Evolutionary conservation across 371 early-diverging fungal genomes (phyloP).

Genomic region (Apophysomyces sp.): DNA sequence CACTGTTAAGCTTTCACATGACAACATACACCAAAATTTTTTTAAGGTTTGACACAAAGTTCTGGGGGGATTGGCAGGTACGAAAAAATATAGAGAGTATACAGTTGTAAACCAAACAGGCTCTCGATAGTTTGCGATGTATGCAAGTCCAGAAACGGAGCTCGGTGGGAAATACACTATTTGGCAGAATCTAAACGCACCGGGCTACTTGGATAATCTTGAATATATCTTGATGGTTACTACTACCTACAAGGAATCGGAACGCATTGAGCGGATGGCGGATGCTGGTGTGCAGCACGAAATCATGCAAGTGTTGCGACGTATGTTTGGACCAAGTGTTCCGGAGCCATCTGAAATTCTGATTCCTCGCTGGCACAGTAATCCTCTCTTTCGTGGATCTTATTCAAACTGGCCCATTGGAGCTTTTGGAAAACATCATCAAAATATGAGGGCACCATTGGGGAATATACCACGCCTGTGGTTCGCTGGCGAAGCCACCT

Average conservation of each 20-base stretch:
- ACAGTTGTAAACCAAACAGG: no score
- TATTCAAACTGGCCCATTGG: conserved; percentile 53
- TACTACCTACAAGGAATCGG: conserved; percentile 32
- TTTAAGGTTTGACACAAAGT: conserved; percentile 31
- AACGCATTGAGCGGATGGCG: conserved; percentile 37
- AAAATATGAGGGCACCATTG: conserved; percentile 40
- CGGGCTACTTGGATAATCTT: conserved; percentile 27
- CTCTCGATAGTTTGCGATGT: neutral
- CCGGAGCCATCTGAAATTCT: conserved; percentile 29
- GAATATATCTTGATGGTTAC: conserved; percentile 45
- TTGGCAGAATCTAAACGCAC: conserved; percentile 49
- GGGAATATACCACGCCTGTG: conserved; percentile 22
- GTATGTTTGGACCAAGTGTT: conserved; percentile 37
- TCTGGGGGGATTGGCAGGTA: conserved; percentile 53
- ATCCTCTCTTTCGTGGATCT: conserved; percentile 48
- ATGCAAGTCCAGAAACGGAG: neutral
- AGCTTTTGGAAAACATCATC: conserved; percentile 27
- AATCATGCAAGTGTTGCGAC: conserved; percentile 25
- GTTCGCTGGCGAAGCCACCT: conserved; percentile 51
- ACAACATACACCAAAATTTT: conserved; percentile 52
- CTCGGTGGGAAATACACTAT: conserved; percentile 23
- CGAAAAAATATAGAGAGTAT: neutral
- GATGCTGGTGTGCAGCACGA: conserved; percentile 22
- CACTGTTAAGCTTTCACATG: conserved; percentile 44
- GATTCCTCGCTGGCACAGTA: conserved; percentile 43